Evolutionary conservation across 257 asterid genomes (phyloP), one percentile per base, ranked within the genome.

Genomic region (Gentiana dahurica): DNA sequence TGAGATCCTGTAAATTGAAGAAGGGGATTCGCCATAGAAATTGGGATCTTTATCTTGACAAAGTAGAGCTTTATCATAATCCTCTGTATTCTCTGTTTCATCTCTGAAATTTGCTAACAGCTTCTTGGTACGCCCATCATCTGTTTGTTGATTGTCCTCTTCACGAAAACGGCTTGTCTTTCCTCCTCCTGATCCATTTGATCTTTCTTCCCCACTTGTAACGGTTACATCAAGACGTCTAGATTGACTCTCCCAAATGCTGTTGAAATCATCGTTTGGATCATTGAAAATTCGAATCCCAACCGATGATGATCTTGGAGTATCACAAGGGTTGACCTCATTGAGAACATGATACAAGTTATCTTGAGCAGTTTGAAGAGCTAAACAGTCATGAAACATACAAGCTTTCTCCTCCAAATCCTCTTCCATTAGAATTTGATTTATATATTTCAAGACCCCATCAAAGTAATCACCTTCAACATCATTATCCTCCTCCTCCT

Each of bases 351-450:
- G 77, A 53, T 65, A 45, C 75, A 84, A 87, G 56, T 71, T 78
- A 5, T 80, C 80, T 75, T 84, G 93, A n/a, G 95, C 79, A 44
- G 84, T 92, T 55, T 80, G 83, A 2, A 87, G 84, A 62, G 89
- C 85, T 51, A 75, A 67, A 66, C 77, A 69, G 9, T 87, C 95
- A 8, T 81, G 85, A 47, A 76, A 73, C 79, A 65, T 78, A 61
- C 74, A 79, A 24, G 85, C 73, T 12, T 58, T 58, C 6, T 69
- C 60, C 36, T 73, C 85, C 71, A 73, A 52, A 12, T 72, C 92
- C 44, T 85, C 96, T 8, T 84, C 96, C 86, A 85, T 71, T 9
- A 88, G 70, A 78, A 85, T 82, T 61, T 73, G 70, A 48, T 66
- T 62, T 45, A 88, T 70, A 77, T 80, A 85, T 11, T 79, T 83